These are phyloP conservation scores for Thymus quinquecostatus DNA, from an alignment of 257 asterid species.

Conservation along the genomic window DNA sequence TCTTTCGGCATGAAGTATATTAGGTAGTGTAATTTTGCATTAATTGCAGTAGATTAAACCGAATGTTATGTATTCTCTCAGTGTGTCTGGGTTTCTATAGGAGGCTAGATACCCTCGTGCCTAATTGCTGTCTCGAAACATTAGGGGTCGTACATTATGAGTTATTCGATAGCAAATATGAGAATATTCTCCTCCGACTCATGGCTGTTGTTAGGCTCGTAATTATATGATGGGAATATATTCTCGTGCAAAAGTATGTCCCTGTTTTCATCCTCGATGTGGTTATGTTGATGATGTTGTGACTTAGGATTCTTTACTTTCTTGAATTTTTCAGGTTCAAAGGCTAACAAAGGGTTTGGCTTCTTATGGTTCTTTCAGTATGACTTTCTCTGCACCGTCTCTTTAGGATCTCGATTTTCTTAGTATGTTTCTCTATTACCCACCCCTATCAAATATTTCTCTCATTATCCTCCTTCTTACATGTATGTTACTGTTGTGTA, in stretches of 20 bases:
- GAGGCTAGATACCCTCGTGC: neutral
- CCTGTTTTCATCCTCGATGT: neutral
- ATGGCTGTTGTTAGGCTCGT: neutral
- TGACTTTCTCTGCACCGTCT: slow-evolving; percentile 15
- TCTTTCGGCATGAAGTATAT: neutral
- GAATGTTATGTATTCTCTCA: neutral
- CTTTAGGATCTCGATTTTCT: slow-evolving; percentile 20
- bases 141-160: neutral
- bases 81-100: neutral
- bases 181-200: slow-evolving; percentile 2
- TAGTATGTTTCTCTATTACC: slow-evolving; percentile 13
- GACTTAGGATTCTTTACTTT: neutral
- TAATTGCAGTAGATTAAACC: neutral
- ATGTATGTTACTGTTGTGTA: slow-evolving; percentile 26
- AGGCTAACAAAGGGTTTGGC: slow-evolving; percentile 22
- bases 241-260: neutral
- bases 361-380: slow-evolving; percentile 14
- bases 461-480: slow-evolving; percentile 28
- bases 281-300: slow-evolving; percentile 10
- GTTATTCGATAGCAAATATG: neutral
- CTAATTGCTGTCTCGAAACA: neutral
- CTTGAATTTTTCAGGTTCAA: slow-evolving; percentile 35
- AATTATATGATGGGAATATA: neutral
- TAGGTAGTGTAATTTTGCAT: neutral
- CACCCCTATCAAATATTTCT: neutral